These are phyloP conservation scores for Colletotrichum musae DNA, from an alignment of 2,329 filamentous ascomycete genomes.

Conservation along the genomic window DNA sequence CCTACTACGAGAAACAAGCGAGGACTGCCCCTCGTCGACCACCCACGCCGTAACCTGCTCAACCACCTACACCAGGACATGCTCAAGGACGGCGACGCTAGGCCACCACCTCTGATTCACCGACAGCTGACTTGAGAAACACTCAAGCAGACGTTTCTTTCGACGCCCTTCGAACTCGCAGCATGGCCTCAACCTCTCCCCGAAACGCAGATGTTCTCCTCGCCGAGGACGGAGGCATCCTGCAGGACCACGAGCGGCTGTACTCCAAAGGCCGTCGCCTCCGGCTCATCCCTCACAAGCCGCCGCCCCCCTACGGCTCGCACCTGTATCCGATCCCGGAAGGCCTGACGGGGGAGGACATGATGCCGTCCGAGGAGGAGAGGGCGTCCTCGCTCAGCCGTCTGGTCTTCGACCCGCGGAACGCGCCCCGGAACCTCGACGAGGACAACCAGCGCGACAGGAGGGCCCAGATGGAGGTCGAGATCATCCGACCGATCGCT, in stretches of 20 bases:
- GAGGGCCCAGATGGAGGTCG: background rate
- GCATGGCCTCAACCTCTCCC: background rate
- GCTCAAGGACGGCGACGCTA: no score
- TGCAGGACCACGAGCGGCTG: background rate
- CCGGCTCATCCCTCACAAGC: constrained; percentile 3
- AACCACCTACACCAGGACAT: no score
- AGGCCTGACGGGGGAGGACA: background rate
- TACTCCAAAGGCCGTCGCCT: constrained; percentile 6
- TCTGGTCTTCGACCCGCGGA: background rate
- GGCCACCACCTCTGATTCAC: no score
- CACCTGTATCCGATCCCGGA: constrained; percentile 1
- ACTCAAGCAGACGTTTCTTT: background rate
- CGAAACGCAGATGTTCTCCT: background rate
- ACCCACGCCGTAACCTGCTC: no score
- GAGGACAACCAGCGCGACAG: background rate
- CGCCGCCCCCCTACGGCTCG: constrained; percentile 5
- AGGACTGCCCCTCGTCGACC: no score
- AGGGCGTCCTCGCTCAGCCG: background rate
- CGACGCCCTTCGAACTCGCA: background rate
- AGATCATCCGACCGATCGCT: constrained; percentile 3
- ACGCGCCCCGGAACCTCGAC: background rate
- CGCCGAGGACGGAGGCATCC: background rate
- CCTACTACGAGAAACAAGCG: no score
- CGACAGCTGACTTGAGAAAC: background rate
- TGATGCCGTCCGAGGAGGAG: background rate